Percentiles rank a stretch among this genome's conserved stretches.
phyloP scores from a whole-genome alignment of 2,329 filamentous ascomycete species.

The Cyphellophora attinorum region DNA sequence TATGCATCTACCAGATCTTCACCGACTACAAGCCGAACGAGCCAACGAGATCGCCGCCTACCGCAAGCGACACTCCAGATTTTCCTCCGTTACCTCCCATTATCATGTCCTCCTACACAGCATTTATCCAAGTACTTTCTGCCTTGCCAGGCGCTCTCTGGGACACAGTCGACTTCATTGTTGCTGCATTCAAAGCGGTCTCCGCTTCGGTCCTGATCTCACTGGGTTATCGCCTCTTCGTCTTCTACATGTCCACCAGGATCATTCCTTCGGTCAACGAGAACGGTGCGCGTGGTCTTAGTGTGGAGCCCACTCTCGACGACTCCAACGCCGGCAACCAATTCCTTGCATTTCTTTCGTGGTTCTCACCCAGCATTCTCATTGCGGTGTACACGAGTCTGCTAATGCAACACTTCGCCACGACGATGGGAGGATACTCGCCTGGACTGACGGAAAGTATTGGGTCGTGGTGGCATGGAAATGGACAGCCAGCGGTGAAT shows the following conservation, averaged over 20 bases:
- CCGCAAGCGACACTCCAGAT: slow-evolving; percentile 52
- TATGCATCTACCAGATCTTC: slow-evolving; percentile 98
- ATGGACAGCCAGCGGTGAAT: slow-evolving; percentile 67
- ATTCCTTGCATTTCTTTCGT: slow-evolving; percentile 73
- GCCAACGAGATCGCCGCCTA: slow-evolving; percentile 45
- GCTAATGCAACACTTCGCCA: slow-evolving; percentile 88
- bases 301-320: slow-evolving; percentile 75
- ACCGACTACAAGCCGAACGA: slow-evolving; percentile 87
- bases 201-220: slow-evolving; percentile 95
- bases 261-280: slow-evolving; percentile 93
- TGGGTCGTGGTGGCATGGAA: slow-evolving; percentile 64
- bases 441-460: slow-evolving; percentile 44
- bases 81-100: slow-evolving; percentile 94
- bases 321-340: slow-evolving; percentile 75
- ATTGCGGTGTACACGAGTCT: slow-evolving; percentile 95
- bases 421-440: slow-evolving; percentile 47
- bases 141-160: slow-evolving; percentile 75
- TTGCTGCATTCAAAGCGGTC: slow-evolving; percentile 88
- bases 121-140: slow-evolving; percentile 72
- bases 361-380: slow-evolving; percentile 89
- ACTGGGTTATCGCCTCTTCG: slow-evolving; percentile 82
- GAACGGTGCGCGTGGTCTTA: slow-evolving; percentile 70
- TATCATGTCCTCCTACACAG: slow-evolving; percentile 97
- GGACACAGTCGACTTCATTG: slow-evolving; percentile 74
- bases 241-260: slow-evolving; percentile 88